Percentiles rank a stretch among this genome's conserved stretches.
Conservation (phyloP, 176 grass and related monocot species). For the Poa pratensis region DNA sequence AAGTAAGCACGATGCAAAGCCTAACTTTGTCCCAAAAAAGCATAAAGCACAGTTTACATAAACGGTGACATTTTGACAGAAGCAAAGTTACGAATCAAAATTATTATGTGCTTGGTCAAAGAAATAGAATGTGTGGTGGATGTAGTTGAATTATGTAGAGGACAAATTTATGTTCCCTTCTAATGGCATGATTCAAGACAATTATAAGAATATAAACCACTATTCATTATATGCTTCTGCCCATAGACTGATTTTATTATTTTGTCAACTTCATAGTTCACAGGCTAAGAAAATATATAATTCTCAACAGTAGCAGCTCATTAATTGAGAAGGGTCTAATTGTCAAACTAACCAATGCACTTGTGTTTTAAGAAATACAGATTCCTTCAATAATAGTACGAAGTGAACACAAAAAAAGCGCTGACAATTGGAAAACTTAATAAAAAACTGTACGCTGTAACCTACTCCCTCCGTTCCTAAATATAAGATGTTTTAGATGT, state of each 20-base stretch:
- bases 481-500: too few relatives aligned
- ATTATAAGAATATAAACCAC: constrained; percentile 1
- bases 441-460: constrained; percentile 1
- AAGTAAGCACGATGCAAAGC: constrained; percentile 19
- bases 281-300: neutral
- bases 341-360: constrained; percentile 5
- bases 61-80: constrained; percentile 30
- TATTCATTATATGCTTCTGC: neutral
- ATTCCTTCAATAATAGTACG: neutral
- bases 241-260: constrained; percentile 13
- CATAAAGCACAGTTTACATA: constrained; percentile 27
- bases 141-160: constrained; percentile 19
- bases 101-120: neutral
- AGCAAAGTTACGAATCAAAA: constrained; percentile 16
- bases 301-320: neutral
- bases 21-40: constrained; percentile 14
- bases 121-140: neutral
- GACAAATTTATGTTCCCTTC: constrained; percentile 28
- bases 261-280: constrained; percentile 7
- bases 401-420: neutral
- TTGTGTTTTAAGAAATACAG: neutral
- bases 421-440: neutral
- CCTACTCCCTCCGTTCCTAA: too few relatives aligned
- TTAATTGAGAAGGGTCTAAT: neutral
- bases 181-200: neutral